Evolutionary conservation across 2,329 filamentous ascomycete genomes (phyloP), one percentile per base, ranked within the genome.

Genomic region (Acarospora socialis): DNA sequence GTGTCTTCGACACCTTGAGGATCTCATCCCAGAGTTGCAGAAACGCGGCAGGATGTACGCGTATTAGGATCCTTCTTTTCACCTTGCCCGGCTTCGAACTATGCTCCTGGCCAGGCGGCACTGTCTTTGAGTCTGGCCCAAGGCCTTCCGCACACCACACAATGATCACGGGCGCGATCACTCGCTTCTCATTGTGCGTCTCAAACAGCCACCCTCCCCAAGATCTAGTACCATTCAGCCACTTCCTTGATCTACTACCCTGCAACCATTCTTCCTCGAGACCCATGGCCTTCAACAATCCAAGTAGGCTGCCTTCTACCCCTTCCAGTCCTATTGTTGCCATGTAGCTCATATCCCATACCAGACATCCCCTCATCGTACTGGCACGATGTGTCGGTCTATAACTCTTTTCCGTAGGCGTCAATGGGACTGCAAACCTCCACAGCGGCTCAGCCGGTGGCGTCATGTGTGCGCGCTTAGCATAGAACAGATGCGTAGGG

Each of bases 261-360:
- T 76, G 82, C 15, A 72, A 57, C 10, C 67, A 63, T 9, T 71
- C 63, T 13, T 72, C 65, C 1, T 60, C 59, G 26, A 83, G 54
- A 1, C 79, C 76, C 2, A 93, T 45, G 4, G 63, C 65, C 46
- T 63, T 72, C 20, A 95, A 52, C 7, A 87, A 61, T 21, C 69
- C 67, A 34, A 74, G 62, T 23, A 93, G 59, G 32, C 75, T 76
- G 18, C 60, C 54, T 23, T 70, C 60, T 9, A 63, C 58, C 0
- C 86, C 90, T 43, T 77, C 75, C 3, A 95, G 51, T 9, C 77
- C 68, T 42, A 95, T 78, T 1, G 83, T 93, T 44, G 81, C 81
- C 61, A 90, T 79, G 51, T 94, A 98, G 52, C 86, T 95, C 63
- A 74, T 81, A 55, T 98, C 90, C 84, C 87, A 95, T 1, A 76